Conservation (phyloP, 2,329 filamentous ascomycete genomes). For the Fusarium ambrosium region DNA sequence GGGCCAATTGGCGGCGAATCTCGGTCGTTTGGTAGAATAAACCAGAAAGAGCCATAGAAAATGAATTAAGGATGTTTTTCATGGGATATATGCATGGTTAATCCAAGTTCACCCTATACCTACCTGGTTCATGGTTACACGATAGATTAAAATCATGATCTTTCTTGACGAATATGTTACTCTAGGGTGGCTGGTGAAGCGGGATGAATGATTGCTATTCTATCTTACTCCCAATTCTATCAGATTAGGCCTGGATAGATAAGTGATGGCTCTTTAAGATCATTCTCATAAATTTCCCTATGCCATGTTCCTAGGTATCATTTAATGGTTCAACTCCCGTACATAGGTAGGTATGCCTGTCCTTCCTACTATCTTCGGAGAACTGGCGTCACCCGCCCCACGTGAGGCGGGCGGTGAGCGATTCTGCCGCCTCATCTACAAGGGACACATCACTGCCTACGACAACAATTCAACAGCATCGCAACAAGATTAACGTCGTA, state of each 20-base stretch:
- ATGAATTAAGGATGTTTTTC: slow-evolving; percentile 17
- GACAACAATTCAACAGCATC: slow-evolving; percentile 28
- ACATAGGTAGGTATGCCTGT: no score
- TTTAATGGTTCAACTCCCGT: background rate
- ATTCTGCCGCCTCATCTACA: slow-evolving; percentile 49
- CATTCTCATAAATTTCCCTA: background rate
- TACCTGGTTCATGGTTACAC: background rate
- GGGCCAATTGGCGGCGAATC: slow-evolving; percentile 25
- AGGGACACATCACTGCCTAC: slow-evolving; percentile 49
- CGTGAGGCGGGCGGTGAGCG: slow-evolving; percentile 48
- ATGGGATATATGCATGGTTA: background rate
- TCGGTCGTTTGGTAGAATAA: slow-evolving; percentile 35
- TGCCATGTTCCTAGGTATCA: background rate
- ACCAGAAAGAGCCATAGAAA: slow-evolving; percentile 32
- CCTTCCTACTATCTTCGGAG: slow-evolving; percentile 9
- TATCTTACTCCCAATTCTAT: background rate
- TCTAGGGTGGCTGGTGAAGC: background rate
- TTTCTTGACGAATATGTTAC: background rate
- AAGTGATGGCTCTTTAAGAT: background rate
- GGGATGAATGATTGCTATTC: background rate
- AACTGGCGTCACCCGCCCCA: slow-evolving; percentile 25
- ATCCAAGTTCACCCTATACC: background rate
- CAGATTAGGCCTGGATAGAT: background rate
- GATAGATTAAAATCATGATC: background rate
- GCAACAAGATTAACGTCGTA: slow-evolving; percentile 33